Evolutionary conservation across 805 yeast species (phyloP), one percentile per base, ranked within the genome.

Genomic region (Cyberlindnera veronae): DNA sequence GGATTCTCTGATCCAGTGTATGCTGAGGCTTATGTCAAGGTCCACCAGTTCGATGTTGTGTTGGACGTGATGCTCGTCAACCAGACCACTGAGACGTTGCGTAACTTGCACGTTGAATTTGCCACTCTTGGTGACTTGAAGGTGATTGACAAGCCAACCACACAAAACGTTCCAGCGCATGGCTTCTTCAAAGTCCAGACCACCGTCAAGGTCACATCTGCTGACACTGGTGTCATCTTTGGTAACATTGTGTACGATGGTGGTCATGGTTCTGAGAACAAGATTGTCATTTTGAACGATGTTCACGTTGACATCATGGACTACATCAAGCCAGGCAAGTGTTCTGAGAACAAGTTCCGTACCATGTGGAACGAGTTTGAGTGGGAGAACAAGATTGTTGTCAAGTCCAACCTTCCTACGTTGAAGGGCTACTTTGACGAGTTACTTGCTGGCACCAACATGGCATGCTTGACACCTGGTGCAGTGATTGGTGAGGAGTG

Each of bases 291-390:
- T 44, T 73, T 93, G 58, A 88, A 87, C 57, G 98, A 93, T 61
- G 89, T 93, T 36, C 96, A 90, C 61, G 90, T 93, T 44, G 96
- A 93, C 62, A 86, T 93, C 39, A 87, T 93, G 89, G 98, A 93
- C 64, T 93, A 93, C 68, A 89, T 93, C 63, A 88, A 87, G 62
- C 97, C 99, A 16, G 93, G 95, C n/a, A 74, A 77, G 18, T 86
- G 95, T 62, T 69, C 89, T 13, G 98, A 91, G 66, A 78, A 81
- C 32, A 84, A 78, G 52, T 93, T 93, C 84, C 84, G 99, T 59
- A 77, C 81, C 56, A 91, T 90, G 98, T 93, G 99, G 99, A 88
- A 89, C 62, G 97, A 90, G 62, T 93, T 95, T 61, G 99, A 93
- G 68, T 93, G 99, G 99, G 99, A 93, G 66, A 93, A 93, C 71